phyloP scores from a whole-genome alignment of 768 basidiomycete species.

The Boletus sensibilis region DNA sequence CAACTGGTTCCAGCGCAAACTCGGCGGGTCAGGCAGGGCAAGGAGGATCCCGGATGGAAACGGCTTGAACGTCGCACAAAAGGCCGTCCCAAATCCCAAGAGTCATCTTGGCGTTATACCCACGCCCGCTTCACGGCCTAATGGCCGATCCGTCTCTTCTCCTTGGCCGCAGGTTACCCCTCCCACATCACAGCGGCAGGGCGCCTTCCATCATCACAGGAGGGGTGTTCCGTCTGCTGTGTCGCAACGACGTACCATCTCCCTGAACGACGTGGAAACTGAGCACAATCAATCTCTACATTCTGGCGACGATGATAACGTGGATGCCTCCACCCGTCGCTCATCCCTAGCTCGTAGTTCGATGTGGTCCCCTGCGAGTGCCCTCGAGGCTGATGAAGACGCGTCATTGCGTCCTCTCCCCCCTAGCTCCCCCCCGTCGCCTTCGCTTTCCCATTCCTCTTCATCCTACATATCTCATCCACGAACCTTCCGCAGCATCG shows the following conservation, averaged over 20 bases:
- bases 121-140: constrained; percentile 19
- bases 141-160: constrained; percentile 31
- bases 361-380: constrained; percentile 74
- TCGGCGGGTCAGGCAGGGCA: constrained; percentile 63
- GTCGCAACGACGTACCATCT: constrained; percentile 56
- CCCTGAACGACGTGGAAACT: constrained; percentile 60
- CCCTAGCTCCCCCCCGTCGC: constrained; percentile 84
- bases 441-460: constrained; percentile 80
- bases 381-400: constrained; percentile 88
- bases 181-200: constrained; percentile 29
- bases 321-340: constrained; percentile 48
- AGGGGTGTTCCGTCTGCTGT: constrained; percentile 22
- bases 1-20: constrained; percentile 87
- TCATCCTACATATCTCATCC: constrained; percentile 82
- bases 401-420: constrained; percentile 89
- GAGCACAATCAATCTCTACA: constrained; percentile 37
- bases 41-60: constrained; percentile 47
- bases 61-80: constrained; percentile 12
- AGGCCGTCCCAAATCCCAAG: constrained; percentile 14
- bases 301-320: constrained; percentile 38
- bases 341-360: constrained; percentile 72
- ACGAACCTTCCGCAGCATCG: constrained; percentile 77
- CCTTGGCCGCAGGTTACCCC: constrained; percentile 24
- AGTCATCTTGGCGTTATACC: constrained; percentile 11
- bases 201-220: constrained; percentile 13